Conservation (phyloP, 2,329 filamentous ascomycete species). For the Fusarium sp. region DNA sequence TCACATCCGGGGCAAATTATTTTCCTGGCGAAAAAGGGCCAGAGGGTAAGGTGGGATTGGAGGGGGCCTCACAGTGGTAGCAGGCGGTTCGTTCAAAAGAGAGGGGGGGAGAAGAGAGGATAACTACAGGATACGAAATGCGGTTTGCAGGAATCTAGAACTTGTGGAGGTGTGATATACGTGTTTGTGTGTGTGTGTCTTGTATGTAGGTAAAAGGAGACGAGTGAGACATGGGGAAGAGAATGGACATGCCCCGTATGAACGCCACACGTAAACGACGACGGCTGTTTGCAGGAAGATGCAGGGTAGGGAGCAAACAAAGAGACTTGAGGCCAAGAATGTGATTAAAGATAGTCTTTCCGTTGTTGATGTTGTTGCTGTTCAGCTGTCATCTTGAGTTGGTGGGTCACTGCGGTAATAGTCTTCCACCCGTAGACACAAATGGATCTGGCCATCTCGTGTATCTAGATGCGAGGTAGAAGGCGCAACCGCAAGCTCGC, state of each 20-base stretch:
- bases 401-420: slow-evolving; percentile 12
- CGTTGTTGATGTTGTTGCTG: background rate
- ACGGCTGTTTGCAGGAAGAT: background rate
- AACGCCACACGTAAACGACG: slow-evolving; percentile 22
- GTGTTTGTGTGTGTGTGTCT: background rate
- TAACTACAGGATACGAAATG: background rate
- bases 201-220: background rate
- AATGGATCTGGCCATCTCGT: slow-evolving; percentile 6
- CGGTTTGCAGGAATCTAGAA: slow-evolving; percentile 13
- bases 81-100: background rate
- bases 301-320: background rate
- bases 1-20: slow-evolving; percentile 12
- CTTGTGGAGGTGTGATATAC: background rate
- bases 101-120: background rate
- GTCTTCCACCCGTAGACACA: background rate
- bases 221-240: background rate
- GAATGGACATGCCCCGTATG: background rate
- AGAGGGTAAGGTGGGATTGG: slow-evolving; percentile 12
- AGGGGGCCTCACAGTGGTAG: slow-evolving; percentile 19
- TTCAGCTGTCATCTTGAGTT: background rate
- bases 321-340: background rate
- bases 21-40: background rate
- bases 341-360: background rate
- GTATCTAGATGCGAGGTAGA: background rate
- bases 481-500: slow-evolving; percentile 6